Conservation (phyloP, 208 protist genomes). For the Acanthamoeba polyphaga region DNA sequence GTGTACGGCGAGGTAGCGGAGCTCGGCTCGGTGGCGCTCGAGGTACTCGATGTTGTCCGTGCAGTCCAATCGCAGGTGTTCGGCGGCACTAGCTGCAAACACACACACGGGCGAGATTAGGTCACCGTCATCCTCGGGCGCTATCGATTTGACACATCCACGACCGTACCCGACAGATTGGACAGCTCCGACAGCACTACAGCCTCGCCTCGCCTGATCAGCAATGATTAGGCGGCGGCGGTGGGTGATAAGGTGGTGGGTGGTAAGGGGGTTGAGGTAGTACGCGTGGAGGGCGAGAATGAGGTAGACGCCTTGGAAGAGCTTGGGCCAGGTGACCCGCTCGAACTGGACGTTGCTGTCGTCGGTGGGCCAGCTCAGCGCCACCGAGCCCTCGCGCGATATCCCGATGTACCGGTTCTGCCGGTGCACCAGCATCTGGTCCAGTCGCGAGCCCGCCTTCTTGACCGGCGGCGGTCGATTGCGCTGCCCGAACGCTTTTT, state of each 20-base stretch:
- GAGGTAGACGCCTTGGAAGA: slow-evolving; percentile 72
- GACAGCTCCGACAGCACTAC: slow-evolving; percentile 43
- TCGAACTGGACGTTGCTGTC: slow-evolving; percentile 40
- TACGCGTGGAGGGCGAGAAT: slow-evolving; percentile 68
- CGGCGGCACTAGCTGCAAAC: background rate
- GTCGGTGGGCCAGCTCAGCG: slow-evolving; percentile 70
- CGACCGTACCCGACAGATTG: slow-evolving; percentile 23
- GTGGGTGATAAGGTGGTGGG: background rate
- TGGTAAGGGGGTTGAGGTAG: too few species aligned
- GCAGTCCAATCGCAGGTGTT: slow-evolving; percentile 44
- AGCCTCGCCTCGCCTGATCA: background rate
- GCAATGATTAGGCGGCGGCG: background rate
- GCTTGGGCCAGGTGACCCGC: slow-evolving; percentile 65
- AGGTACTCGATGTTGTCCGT: background rate
- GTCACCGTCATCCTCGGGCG: too few species aligned
- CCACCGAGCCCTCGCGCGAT: slow-evolving; percentile 38
- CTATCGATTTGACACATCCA: too few species aligned
- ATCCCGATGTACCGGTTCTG: slow-evolving; percentile 68
- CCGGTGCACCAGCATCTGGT: slow-evolving; percentile 43
- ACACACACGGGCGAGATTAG: too few species aligned
- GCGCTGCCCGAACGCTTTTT: slow-evolving; percentile 35
- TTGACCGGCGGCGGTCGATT: slow-evolving; percentile 50
- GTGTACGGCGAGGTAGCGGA: slow-evolving; percentile 42
- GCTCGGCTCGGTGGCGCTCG: background rate
- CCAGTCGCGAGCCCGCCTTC: background rate